Base-by-base conservation (phyloP, 176 grass and related monocot genomes). In the Aegilops tauschii region DNA sequence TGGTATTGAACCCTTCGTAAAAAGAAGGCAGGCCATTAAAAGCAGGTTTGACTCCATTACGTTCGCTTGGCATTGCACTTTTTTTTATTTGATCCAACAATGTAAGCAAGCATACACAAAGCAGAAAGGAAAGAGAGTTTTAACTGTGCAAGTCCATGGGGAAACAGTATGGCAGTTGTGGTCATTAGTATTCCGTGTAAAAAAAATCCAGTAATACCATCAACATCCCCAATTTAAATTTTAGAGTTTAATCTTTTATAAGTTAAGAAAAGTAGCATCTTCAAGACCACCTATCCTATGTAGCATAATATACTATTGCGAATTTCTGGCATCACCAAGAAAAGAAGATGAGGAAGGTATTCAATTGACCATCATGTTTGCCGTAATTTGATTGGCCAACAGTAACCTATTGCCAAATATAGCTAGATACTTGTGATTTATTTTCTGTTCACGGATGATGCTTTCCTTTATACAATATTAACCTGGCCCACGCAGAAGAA, bases 61-160 rank as follows among this genome's bases (percentile, higher is more conserved):
- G 11, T 10, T 42, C 27, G 21, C 81, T 85, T 82, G 58, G 40
- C n/a, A 65, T 65, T 84, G 3, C 76, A 73, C 16, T 73, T 80
- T 65, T 9, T 42, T 31, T 86, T 81, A 49, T 69, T 90, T 39
- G 16, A 52, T 71, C 58, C 58, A 82, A 77, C 52, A 28, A 83
- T 78, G 25, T 35, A 69, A 31, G 23, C 40, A 74, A 50, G 56
- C 47, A 31, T 88, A 76, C 27, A 77, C 5, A 69, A 81, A 86
- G 29, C 8, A n/a, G 61, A 82, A 61, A 82, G 2, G 11, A 28
- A 81, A 8, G 44, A 8, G 7, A 80, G 29, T 40, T 47, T 79
- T 18, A 80, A 80, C 65, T 62, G 27, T 17, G 25, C 34, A 86
- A 59, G 17, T 37, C 28, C 18, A 42, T 27, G n/a, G 23, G 30